Evolutionary conservation across 345 rosid species (phyloP), one percentile per base, ranked within the genome.

Genomic region (Lumnitzera racemosa): DNA sequence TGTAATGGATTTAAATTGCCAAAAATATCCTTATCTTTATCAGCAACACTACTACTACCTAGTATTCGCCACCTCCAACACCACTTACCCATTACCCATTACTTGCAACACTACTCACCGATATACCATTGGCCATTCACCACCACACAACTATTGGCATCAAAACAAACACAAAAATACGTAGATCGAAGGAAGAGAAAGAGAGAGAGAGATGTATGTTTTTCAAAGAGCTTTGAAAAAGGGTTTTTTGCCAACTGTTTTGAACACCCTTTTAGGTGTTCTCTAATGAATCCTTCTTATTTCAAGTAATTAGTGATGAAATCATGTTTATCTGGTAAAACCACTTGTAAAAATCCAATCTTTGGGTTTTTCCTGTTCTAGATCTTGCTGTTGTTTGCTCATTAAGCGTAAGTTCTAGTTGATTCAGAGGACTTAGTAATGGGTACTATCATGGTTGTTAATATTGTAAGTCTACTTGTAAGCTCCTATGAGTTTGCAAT

Each of bases 371-470:
- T 56, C 61, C 43, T 59, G n/a, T 59, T 53, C 76, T 50, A 52
- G 53, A 60, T 66, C 52, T 59, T 72, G 72, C 61, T 73, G 72
- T 49, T 64, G 86, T 36, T 76, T 78, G 29, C 36, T 11, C 71
- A n/a, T 62, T 47, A 66, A 56, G 49, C 31, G 65, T 64, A 2
- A 79, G 41, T 56, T 53, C 53, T 59, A 4, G 76, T 72, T 7
- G 83, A 69, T 67, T 74, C 88, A 12, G 96, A 84, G 67, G 78
- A 82, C 73, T 80, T 84, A 47, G 80, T 65, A 62, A 20, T 20
- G 20, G 20, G 20, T 20, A 20, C 20, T 1, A 20, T 20, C 20
- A 20, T 20, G 20, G 20, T 20, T 20, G 20, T 20, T 1, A 20
- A 20, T 1, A 20, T 20, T 20, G 20, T 20, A 20, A 20, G 20